A percentile compares a stretch with the other conserved stretches of the same genome.
Evolutionary conservation across 2,329 filamentous ascomycete species (phyloP).

Genomic region (Stylonectria norvegica): DNA sequence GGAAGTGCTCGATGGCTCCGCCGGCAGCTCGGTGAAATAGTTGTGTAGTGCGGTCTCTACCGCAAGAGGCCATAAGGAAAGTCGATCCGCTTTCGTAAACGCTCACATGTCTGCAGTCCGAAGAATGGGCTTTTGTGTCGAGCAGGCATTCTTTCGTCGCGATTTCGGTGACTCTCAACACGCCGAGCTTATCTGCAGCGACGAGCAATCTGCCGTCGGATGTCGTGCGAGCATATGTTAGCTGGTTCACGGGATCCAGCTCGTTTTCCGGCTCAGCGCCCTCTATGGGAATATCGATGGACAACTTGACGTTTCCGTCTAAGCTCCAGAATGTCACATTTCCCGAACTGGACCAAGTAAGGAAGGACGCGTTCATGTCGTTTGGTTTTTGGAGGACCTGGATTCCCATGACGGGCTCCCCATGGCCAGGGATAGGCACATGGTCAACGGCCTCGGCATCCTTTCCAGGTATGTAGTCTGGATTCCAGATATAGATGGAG

Average conservation of each 20-base stretch:
- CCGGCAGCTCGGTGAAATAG: conserved; percentile 65
- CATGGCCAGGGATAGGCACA: conserved; percentile 59
- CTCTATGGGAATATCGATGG: conserved; percentile 67
- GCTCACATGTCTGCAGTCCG: conserved; percentile 78
- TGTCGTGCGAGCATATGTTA: conserved; percentile 58
- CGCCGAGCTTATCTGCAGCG: conserved; percentile 83
- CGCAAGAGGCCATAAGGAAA: conserved; percentile 74
- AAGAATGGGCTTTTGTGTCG: conserved; percentile 80
- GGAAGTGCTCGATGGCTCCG: conserved; percentile 70
- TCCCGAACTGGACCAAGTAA: conserved; percentile 84
- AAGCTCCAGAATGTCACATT: conserved; percentile 78
- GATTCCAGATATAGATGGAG: conserved; percentile 66
- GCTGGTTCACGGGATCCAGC: conserved; percentile 53
- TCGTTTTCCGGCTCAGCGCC: conserved; percentile 50
- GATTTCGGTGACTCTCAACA: conserved; percentile 67
- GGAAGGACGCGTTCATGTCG: conserved; percentile 65
- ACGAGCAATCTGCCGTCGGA: conserved; percentile 64
- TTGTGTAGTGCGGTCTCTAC: conserved; percentile 88
- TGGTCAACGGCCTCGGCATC: conserved; percentile 38
- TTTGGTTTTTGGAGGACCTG: conserved; percentile 61
- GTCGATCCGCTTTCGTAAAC: conserved; percentile 61
- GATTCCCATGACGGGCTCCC: conserved; percentile 70
- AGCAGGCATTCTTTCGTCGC: conserved; percentile 59
- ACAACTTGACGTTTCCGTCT: conserved; percentile 64
- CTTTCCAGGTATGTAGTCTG: conserved; percentile 42